Base-by-base conservation (phyloP, 2,329 filamentous ascomycete genomes). In the Calonectria pauciramosa region DNA sequence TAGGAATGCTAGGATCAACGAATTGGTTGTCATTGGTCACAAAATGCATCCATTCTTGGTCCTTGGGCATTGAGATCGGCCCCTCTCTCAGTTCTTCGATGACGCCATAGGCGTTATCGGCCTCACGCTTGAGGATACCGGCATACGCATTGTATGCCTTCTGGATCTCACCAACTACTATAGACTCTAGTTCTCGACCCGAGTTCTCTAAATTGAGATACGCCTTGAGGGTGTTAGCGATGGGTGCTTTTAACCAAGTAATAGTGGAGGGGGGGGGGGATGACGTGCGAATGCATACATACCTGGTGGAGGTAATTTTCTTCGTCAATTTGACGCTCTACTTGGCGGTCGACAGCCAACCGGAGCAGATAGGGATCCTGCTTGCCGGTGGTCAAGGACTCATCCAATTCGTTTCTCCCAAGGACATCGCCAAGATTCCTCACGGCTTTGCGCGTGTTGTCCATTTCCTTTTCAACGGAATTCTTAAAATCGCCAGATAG, bases 401-500 rank as follows among this genome's bases (percentile, higher is more conserved):
- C 90, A 82, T 98, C 96, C 20, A 94, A 88, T 82, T 98, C 96
- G 52, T 93, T 93, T 79, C 95, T 91, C 20, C 94, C 93, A 38
- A 99, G 86, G 1, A 94, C 91, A 74, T 98, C 96, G 77, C 97
- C 93, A n/a, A 98, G 88, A 38, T 92, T 89, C 68, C 93, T 93
- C 32, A 99, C 95, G 20, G 94, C 93, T 83, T 92, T 95, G 75
- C 93, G 91, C 0, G 97, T 98, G 23, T 85, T 88, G 26, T 98
- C 96, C 88, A 98, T 96, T 85, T 99, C 97, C 86, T 96, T 98
- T 32, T 98, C 95, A 13, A 99, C 96, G 0, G 94, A 94, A 83
- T 98, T 99, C 86, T 98, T 98, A 87, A 99, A 99, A 84, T 99
- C 97, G 20, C 96, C 94, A 8, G 95, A 94, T 20, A 99, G 88